These are phyloP conservation scores for Gymnopilus junonius DNA, from an alignment of 768 basidiomycete species.

Conservation along the genomic window DNA sequence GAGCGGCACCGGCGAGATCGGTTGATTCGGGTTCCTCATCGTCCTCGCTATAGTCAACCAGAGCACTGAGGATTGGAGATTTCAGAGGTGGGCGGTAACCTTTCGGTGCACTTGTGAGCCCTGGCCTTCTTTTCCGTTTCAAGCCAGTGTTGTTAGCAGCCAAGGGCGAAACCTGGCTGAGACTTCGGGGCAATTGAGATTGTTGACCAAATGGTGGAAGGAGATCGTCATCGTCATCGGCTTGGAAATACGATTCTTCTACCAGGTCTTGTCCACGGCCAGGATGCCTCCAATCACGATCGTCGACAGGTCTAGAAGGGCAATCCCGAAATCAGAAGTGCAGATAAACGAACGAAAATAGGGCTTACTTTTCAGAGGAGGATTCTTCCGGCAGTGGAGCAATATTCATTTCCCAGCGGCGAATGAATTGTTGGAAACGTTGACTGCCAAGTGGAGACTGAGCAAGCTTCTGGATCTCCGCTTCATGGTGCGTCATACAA, in stretches of 20 bases:
- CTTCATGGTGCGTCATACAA: slow-evolving; percentile 79
- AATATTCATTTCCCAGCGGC: slow-evolving; percentile 91
- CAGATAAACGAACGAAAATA: background rate
- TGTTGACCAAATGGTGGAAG: slow-evolving; percentile 44
- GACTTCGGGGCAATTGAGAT: slow-evolving; percentile 36
- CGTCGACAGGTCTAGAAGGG: slow-evolving; percentile 40
- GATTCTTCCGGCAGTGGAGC: slow-evolving; percentile 66
- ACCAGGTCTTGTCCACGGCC: slow-evolving; percentile 63
- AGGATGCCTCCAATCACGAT: slow-evolving; percentile 47
- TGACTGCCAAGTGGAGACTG: slow-evolving; percentile 62
- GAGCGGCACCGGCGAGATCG: background rate
- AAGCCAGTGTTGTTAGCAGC: slow-evolving; percentile 40
- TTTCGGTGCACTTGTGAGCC: slow-evolving; percentile 46
- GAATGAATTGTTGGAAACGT: slow-evolving; percentile 73
- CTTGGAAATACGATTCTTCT: slow-evolving; percentile 95
- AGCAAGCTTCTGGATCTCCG: slow-evolving; percentile 65
- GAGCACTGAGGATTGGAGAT: slow-evolving; percentile 57
- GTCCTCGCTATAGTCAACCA: slow-evolving; percentile 82
- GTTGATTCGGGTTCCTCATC: slow-evolving; percentile 50
- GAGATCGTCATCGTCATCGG: slow-evolving; percentile 70
- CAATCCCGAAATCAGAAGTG: slow-evolving; percentile 8
- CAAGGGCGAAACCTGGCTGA: slow-evolving; percentile 35
- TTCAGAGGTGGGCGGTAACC: slow-evolving; percentile 53
- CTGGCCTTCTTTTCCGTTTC: slow-evolving; percentile 64
- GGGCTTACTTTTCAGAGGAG: slow-evolving; percentile 54